Base-by-base conservation (phyloP, 2,329 filamentous ascomycete genomes). In the Hirsutella thompsonii region DNA sequence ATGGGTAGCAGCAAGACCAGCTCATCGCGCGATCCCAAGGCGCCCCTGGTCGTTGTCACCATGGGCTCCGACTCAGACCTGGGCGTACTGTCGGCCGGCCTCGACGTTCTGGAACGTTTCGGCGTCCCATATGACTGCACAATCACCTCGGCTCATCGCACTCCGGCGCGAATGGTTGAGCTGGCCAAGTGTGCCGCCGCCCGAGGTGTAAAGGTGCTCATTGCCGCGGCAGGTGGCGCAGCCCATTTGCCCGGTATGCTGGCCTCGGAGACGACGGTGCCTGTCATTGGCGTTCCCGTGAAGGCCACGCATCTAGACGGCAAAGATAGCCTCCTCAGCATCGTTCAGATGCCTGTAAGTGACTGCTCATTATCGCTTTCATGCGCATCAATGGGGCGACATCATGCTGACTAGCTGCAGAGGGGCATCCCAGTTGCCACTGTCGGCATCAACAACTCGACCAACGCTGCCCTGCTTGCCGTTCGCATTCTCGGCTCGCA, bases 1-100 rank as follows among this genome's bases (percentile, higher is more conserved):
- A 20, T 5, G 20, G 33, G 45, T 16, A 51, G 53, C 33, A 33
- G 34, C 13, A 26, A 26, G 23, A 26, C 23, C 23, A 40, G 42
- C 38, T 40, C 42, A n/a, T n/a, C n/a, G 9, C 42, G 42, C 37
- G 50, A 60, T 42, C 44, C 44, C 40, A 53, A 58, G 38, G 52
- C 59, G 36, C 79, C 81, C 0, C 59, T 85, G 1, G 80, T 92
- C 2, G 76, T 83, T 11, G 75, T 92, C 3, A 87, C 85, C 21
- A 90, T 90, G 84, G 86, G 85, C 30, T 90, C 84, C 1, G 81
- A 87, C 62, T 85, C 80, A 9, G 83, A 89, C 54, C 70, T 88
- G 20, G 73, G 72, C 2, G 74, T 83, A 14, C 73, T 89, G 32
- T 70, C 70, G 45, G 72, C 74, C 0, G 82, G 74, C 1, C 65